phyloP scores from a whole-genome alignment of 306 rosid species.

The Calophaca sinica region DNA sequence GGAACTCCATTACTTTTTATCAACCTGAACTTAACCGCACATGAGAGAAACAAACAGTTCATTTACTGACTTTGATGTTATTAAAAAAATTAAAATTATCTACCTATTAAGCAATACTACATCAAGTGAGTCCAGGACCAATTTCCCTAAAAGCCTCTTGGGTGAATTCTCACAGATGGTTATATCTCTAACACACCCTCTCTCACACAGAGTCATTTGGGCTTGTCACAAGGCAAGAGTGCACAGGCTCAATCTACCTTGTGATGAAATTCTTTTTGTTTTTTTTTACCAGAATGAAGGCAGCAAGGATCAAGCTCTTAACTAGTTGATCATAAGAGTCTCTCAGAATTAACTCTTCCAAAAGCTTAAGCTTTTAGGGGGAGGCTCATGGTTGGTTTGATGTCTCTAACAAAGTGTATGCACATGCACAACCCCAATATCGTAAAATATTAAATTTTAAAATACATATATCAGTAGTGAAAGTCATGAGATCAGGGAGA shows the following conservation, averaged over 20 bases:
- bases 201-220: background rate
- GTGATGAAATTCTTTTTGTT: background rate
- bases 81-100: background rate
- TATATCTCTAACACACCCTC: background rate
- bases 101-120: background rate
- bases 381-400: background rate
- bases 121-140: constrained; percentile 22
- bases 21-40: too few relatives aligned
- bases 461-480: background rate
- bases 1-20: too few relatives aligned
- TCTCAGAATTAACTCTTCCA: background rate
- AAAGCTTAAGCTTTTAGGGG: constrained; percentile 4
- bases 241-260: too few relatives aligned
- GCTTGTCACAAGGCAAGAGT: background rate
- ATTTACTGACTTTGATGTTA: too few relatives aligned
- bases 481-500: constrained; percentile 33
- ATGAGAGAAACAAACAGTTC: too few relatives aligned
- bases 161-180: background rate
- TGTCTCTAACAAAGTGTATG: constrained; percentile 8
- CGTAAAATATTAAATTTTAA: constrained; percentile 21
- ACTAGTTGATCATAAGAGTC: too few relatives aligned
- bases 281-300: background rate
- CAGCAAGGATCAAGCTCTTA: background rate
- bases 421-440: constrained; percentile 8
- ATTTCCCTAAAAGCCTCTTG: background rate